Conservation (phyloP, 805 yeast genomes). For the Candida coquimbonensis region DNA sequence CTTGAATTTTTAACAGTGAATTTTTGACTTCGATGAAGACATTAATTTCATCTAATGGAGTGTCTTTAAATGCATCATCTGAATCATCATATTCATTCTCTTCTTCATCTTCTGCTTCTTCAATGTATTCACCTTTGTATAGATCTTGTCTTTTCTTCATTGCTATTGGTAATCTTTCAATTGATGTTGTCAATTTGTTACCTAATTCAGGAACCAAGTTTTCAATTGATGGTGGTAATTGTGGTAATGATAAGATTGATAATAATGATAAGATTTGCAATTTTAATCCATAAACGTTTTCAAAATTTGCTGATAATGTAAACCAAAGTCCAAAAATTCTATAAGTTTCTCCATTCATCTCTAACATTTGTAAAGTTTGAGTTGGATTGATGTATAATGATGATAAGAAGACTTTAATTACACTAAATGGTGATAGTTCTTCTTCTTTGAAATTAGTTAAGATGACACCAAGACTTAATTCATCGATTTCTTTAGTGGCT, state of each 20-base stretch:
- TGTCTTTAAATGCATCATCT: slow-evolving; percentile 73
- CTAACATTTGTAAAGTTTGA: slow-evolving; percentile 45
- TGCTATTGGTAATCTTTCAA: slow-evolving; percentile 67
- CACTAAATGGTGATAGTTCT: slow-evolving; percentile 33
- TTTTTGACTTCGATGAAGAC: slow-evolving; percentile 58
- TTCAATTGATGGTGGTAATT: slow-evolving; percentile 30
- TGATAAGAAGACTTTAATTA: slow-evolving; percentile 57
- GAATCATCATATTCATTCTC: slow-evolving; percentile 34
- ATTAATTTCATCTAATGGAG: slow-evolving; percentile 73
- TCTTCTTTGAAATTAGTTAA: slow-evolving; percentile 15
- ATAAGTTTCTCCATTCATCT: slow-evolving; percentile 38
- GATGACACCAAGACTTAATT: slow-evolving; percentile 8
- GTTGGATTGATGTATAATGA: slow-evolving; percentile 56
- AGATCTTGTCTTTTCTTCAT: slow-evolving; percentile 56
- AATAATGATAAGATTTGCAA: slow-evolving; percentile 62
- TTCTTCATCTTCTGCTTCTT: slow-evolving; percentile 42
- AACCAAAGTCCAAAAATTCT: slow-evolving; percentile 61
- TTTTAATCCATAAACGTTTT: slow-evolving; percentile 73
- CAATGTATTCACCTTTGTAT: slow-evolving; percentile 31
- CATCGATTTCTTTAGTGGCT: slow-evolving; percentile 11
- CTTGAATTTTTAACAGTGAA: slow-evolving; percentile 43
- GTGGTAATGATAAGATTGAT: slow-evolving; percentile 36
- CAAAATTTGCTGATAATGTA: slow-evolving; percentile 38
- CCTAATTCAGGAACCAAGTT: slow-evolving; percentile 44
- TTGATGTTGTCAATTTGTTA: slow-evolving; percentile 39